Evolutionary conservation across 2,329 filamentous ascomycete genomes (phyloP).

Genomic region (Exophiala xenobiotica): DNA sequence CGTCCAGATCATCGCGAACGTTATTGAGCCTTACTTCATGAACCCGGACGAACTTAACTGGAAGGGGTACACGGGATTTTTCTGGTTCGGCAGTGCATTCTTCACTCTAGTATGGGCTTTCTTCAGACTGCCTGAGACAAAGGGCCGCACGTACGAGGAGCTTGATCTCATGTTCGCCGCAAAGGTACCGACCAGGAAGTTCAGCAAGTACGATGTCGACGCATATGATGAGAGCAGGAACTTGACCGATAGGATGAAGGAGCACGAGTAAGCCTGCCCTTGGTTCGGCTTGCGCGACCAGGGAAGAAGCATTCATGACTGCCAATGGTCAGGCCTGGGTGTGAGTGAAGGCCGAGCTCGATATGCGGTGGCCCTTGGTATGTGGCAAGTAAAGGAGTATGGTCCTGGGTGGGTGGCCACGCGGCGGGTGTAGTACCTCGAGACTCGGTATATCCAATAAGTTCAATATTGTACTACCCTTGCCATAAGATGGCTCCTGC

Average conservation of each 20-base stretch:
- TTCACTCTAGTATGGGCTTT: conserved; percentile 33
- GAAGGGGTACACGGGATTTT: conserved; percentile 36
- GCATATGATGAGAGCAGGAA: conserved; percentile 2
- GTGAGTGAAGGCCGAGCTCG: too few relatives aligned
- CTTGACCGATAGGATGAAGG: not conserved
- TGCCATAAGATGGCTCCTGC: too few relatives aligned
- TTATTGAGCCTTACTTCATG: conserved; percentile 37
- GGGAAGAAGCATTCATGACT: too few relatives aligned
- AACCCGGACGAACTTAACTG: conserved; percentile 34
- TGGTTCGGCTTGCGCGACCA: too few relatives aligned
- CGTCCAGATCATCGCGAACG: conserved; percentile 35
- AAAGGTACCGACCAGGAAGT: not conserved
- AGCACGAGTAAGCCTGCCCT: not conserved
- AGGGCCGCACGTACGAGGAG: conserved; percentile 14
- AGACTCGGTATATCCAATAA: too few relatives aligned
- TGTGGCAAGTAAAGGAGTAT: too few relatives aligned
- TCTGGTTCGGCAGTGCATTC: conserved; percentile 33
- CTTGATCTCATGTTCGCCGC: not conserved
- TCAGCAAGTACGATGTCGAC: conserved; percentile 9
- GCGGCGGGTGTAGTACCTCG: too few relatives aligned
- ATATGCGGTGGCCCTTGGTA: too few relatives aligned
- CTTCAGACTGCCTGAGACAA: conserved; percentile 34
- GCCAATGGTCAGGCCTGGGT: too few relatives aligned
- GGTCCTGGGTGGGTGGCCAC: too few relatives aligned
- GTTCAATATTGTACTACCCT: too few relatives aligned